phyloP scores from a whole-genome alignment of 805 yeast species.

The Starmerella stigmatis region DNA sequence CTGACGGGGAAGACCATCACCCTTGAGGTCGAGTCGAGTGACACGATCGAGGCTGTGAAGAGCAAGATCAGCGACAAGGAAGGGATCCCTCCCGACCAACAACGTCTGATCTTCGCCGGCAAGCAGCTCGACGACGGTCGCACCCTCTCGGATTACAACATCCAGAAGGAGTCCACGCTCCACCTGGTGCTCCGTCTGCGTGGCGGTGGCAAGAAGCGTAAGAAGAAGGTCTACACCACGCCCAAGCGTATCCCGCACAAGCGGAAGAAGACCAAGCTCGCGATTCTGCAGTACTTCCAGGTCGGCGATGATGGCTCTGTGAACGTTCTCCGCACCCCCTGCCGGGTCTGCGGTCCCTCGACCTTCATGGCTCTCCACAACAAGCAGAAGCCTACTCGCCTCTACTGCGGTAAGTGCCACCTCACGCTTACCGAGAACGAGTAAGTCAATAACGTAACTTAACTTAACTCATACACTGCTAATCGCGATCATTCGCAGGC shows the following conservation, averaged over 20 bases:
- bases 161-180: constrained; percentile 92
- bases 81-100: constrained; percentile 97
- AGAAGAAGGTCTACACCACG: constrained; percentile 99
- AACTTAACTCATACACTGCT: constrained; percentile 7
- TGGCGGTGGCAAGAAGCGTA: constrained; percentile 99
- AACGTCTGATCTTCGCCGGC: constrained; percentile 94
- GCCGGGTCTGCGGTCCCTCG: constrained; percentile 98
- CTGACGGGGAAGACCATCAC: constrained; percentile 98
- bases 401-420: constrained; percentile 99
- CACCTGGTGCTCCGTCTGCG: constrained; percentile 95
- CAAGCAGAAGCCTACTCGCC: constrained; percentile 89
- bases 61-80: constrained; percentile 95
- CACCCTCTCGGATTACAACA: constrained; percentile 94
- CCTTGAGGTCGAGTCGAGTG: constrained; percentile 94
- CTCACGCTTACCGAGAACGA: constrained; percentile 46
- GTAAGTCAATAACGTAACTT: constrained; percentile 10
- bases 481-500: constrained; percentile 3
- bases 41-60: constrained; percentile 94
- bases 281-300: constrained; percentile 98
- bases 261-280: constrained; percentile 98
- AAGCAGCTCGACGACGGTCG: constrained; percentile 90
- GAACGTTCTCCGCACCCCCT: constrained; percentile 97
- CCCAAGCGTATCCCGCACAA: constrained; percentile 99
- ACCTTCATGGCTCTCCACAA: constrained; percentile 88
- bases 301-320: constrained; percentile 98